Evolutionary conservation across 2,329 filamentous ascomycete species (phyloP).

Genomic region (Penicillium vulpinum): DNA sequence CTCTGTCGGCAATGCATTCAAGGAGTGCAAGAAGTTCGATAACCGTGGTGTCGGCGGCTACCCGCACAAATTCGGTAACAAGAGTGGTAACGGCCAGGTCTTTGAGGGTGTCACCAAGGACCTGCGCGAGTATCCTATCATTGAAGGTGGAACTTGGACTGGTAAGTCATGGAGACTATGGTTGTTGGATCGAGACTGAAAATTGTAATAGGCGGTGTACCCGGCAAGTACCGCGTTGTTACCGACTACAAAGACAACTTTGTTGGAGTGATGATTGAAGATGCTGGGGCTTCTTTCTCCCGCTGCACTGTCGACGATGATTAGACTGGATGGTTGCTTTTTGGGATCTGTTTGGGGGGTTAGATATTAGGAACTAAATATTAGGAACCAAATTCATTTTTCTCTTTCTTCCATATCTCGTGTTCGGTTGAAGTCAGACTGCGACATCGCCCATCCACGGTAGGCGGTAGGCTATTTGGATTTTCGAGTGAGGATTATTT

Average conservation of each 20-base stretch:
- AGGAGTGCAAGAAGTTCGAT: not conserved
- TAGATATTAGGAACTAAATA: too few relatives aligned
- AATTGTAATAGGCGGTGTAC: constrained; percentile 10
- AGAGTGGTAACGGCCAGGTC: not conserved
- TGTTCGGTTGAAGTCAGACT: too few relatives aligned
- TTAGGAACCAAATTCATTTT: too few relatives aligned
- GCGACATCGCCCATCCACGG: too few relatives aligned
- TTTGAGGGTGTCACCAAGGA: constrained; percentile 10
- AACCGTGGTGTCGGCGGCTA: not conserved
- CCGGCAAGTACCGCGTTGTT: constrained; percentile 13
- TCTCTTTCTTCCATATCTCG: too few relatives aligned
- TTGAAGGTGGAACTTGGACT: constrained; percentile 11
- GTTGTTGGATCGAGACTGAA: constrained; percentile 1
- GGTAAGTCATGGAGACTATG: constrained; percentile 4
- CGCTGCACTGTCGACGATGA: constrained; percentile 9
- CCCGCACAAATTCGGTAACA: not conserved
- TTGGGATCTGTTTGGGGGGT: too few relatives aligned
- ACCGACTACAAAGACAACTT: constrained; percentile 14
- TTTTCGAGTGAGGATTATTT: too few relatives aligned
- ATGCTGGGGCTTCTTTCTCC: constrained; percentile 8
- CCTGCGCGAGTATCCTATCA: constrained; percentile 11
- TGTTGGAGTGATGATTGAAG: constrained; percentile 15
- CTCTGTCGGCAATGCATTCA: constrained; percentile 7
- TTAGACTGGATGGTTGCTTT: not conserved
- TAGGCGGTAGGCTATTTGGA: too few relatives aligned